Percentiles rank a stretch among this genome's conserved stretches.
Conservation (phyloP, 2,329 filamentous ascomycete genomes). For the Aureobasidium sp. region DNA sequence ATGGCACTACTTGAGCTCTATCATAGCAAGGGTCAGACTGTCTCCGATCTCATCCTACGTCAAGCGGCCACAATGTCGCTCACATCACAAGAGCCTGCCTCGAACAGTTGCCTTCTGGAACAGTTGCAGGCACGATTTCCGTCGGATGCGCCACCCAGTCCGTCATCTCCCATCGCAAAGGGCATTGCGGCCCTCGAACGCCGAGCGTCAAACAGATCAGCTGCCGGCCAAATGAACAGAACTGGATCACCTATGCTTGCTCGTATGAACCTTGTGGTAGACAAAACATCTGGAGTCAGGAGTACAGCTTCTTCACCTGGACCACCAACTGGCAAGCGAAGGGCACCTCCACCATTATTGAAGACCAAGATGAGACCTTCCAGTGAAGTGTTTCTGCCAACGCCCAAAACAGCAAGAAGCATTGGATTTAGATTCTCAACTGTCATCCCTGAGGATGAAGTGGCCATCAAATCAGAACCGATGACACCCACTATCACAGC, state of each 20-base stretch:
- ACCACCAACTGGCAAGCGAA: neutral
- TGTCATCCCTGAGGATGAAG: neutral
- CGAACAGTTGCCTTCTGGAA: neutral
- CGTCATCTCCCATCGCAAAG: slow-evolving; percentile 2
- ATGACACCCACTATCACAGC: neutral
- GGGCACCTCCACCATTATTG: neutral
- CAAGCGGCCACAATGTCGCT: neutral
- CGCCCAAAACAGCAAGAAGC: neutral
- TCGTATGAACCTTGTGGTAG: neutral
- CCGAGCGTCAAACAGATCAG: neutral
- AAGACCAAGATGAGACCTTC: neutral
- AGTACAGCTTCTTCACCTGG: slow-evolving; percentile 8
- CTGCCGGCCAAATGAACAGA: neutral
- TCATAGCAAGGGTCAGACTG: neutral
- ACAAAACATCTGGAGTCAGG: neutral
- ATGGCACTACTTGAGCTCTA: neutral
- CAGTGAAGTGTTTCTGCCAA: slow-evolving; percentile 13
- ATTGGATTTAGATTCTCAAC: slow-evolving; percentile 2
- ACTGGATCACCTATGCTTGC: neutral
- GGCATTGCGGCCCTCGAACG: slow-evolving; percentile 10
- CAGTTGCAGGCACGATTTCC: slow-evolving; percentile 3
- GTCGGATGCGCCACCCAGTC: neutral
- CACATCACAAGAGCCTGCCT: neutral
- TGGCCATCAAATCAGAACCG: neutral
- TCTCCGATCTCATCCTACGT: neutral